Percentiles rank a stretch among this genome's conserved stretches.
These are phyloP conservation scores for Cyclostephanos invisitatus DNA, from an alignment of 108 stramenopile genomes.

Conservation along the genomic window DNA sequence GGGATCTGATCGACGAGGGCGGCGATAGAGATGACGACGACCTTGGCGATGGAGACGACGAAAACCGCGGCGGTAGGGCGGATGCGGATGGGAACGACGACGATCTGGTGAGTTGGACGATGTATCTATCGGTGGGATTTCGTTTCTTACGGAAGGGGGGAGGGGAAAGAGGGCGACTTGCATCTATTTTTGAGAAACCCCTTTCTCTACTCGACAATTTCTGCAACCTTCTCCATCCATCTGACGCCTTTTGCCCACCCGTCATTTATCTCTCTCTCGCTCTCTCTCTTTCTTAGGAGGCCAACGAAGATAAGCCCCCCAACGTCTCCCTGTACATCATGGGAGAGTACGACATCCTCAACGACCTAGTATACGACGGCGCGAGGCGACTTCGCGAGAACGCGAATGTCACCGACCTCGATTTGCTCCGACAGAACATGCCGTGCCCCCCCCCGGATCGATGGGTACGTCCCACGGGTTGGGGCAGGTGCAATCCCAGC, in stretches of 20 bases:
- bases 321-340: slow-evolving; percentile 74
- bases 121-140: too few relatives aligned
- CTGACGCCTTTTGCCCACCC: background rate
- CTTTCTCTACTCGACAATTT: too few relatives aligned
- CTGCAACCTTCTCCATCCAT: background rate
- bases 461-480: slow-evolving; percentile 44
- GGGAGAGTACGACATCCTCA: slow-evolving; percentile 88
- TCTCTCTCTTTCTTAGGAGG: slow-evolving; percentile 27
- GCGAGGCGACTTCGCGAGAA: slow-evolving; percentile 77
- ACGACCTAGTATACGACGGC: slow-evolving; percentile 82
- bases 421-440: slow-evolving; percentile 41
- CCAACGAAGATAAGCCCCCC: slow-evolving; percentile 62
- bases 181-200: background rate
- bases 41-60: slow-evolving; percentile 28
- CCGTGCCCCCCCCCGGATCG: slow-evolving; percentile 50
- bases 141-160: too few relatives aligned
- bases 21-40: slow-evolving; percentile 13
- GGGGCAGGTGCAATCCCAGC: slow-evolving; percentile 41
- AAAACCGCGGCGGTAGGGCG: background rate
- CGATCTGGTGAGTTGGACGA: background rate
- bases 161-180: background rate
- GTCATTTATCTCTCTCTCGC: slow-evolving; percentile 1
- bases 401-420: slow-evolving; percentile 47
- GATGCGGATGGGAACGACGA: background rate
- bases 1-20: slow-evolving; percentile 80